phyloP scores from a whole-genome alignment of 1,139 yeast species.

The Tardiomyces depauwii region DNA sequence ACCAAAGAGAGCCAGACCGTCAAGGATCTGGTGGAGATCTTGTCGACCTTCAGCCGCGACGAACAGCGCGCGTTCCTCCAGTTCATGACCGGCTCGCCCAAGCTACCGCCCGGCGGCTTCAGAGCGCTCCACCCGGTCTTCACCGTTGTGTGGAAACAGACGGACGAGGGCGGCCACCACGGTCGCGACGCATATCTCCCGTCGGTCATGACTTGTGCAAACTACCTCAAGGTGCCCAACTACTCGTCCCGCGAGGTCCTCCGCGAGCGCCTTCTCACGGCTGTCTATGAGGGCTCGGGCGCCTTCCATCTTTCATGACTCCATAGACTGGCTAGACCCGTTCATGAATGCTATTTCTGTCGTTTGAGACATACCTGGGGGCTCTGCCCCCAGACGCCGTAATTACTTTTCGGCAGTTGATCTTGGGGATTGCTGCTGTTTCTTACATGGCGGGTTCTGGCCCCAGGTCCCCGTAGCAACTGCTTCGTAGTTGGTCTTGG shows the following conservation, averaged over 20 bases:
- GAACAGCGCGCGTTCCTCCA: constrained; percentile 71
- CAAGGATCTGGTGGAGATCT: constrained; percentile 44
- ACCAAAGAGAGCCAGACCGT: constrained; percentile 58
- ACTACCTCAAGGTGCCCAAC: constrained; percentile 80
- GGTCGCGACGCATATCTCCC: constrained; percentile 79
- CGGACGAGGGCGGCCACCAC: constrained; percentile 47
- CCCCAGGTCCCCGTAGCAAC: too few relatives aligned
- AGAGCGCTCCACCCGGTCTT: constrained; percentile 69
- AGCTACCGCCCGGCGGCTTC: constrained; percentile 90
- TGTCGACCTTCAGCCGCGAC: constrained; percentile 39
- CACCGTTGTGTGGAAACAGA: constrained; percentile 70
- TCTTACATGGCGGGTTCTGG: too few relatives aligned
- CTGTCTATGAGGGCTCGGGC: constrained; percentile 81
- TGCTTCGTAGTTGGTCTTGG: too few relatives aligned
- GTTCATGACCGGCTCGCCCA: constrained; percentile 89
- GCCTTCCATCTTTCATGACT: constrained; percentile 64
- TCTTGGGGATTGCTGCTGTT: too few relatives aligned
- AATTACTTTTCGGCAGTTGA: too few relatives aligned
- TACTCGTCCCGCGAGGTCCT: constrained; percentile 56
- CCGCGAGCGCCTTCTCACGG: constrained; percentile 47
- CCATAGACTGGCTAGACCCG: neutral
- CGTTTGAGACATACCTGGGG: too few relatives aligned
- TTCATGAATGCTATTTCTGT: too few relatives aligned
- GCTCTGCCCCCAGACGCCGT: too few relatives aligned
- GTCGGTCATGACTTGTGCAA: constrained; percentile 98